phyloP scores from a whole-genome alignment of 2,329 filamentous ascomycete genomes.

The Colletotrichum australisinense region DNA sequence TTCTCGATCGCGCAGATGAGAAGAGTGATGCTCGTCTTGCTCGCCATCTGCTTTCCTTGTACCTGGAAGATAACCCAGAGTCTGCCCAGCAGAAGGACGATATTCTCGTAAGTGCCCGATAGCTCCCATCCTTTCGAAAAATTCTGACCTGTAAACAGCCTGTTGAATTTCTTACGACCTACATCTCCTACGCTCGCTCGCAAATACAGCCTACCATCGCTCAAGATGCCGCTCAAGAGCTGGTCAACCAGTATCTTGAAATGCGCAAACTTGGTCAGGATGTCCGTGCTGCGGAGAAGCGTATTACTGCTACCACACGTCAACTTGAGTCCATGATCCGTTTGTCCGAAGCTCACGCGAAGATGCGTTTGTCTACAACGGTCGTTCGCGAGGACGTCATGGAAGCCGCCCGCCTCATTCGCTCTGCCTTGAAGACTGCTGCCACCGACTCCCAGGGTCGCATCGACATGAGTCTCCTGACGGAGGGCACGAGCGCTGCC shows the following conservation, averaged over 20 bases:
- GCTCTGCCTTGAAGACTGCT: slow-evolving; percentile 92
- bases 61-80: slow-evolving; percentile 93
- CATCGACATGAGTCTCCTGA: slow-evolving; percentile 96
- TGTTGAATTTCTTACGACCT: slow-evolving; percentile 93
- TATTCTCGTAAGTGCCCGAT: slow-evolving; percentile 74
- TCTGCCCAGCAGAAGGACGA: slow-evolving; percentile 81
- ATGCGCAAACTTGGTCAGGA: slow-evolving; percentile 95
- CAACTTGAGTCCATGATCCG: slow-evolving; percentile 99
- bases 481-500: slow-evolving; percentile 91
- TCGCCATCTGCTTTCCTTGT: slow-evolving; percentile 94
- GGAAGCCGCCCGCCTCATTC: slow-evolving; percentile 93
- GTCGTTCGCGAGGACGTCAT: slow-evolving; percentile 87
- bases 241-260: slow-evolving; percentile 88
- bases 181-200: slow-evolving; percentile 95
- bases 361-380: slow-evolving; percentile 86
- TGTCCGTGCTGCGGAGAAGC: slow-evolving; percentile 88
- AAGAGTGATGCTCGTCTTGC: slow-evolving; percentile 88
- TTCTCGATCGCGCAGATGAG: slow-evolving; percentile 94
- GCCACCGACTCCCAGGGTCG: slow-evolving; percentile 94
- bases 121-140: neutral
- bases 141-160: slow-evolving; percentile 65
- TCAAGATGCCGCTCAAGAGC: slow-evolving; percentile 81
- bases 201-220: slow-evolving; percentile 87
- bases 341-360: slow-evolving; percentile 93
- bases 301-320: slow-evolving; percentile 96